phyloP scores from a whole-genome alignment of 2,329 filamentous ascomycete genomes.

The Pseudocercospora pini-densiflorae region DNA sequence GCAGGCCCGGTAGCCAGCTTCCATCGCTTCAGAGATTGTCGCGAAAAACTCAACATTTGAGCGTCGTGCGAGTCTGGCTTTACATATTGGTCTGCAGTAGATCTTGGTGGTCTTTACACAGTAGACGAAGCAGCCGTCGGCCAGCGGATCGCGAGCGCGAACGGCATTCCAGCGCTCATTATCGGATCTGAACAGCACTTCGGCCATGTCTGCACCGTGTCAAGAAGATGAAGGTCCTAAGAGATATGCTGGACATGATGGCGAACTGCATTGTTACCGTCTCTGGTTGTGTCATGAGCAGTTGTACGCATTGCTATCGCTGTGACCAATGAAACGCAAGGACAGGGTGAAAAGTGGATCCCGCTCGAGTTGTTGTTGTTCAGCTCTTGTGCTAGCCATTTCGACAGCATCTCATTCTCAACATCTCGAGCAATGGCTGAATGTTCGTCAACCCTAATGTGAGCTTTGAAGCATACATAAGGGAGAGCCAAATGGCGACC shows the following conservation, averaged over 20 bases:
- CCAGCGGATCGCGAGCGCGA: slow-evolving; percentile 18
- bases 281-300: not conserved
- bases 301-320: not conserved
- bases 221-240: not conserved
- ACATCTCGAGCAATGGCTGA: not conserved
- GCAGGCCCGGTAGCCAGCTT: slow-evolving; percentile 59
- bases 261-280: not conserved
- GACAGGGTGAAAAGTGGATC: not conserved
- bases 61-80: slow-evolving; percentile 62
- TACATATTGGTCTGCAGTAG: slow-evolving; percentile 66
- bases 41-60: slow-evolving; percentile 62
- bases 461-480: not conserved
- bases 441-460: not conserved
- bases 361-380: not conserved
- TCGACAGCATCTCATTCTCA: not conserved
- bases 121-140: slow-evolving; percentile 54
- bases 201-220: not conserved
- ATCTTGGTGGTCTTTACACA: slow-evolving; percentile 61
- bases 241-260: not conserved
- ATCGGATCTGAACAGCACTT: not conserved
- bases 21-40: slow-evolving; percentile 51
- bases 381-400: not conserved
- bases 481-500: not conserved
- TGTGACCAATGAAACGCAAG: slow-evolving; percentile 3
- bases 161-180: slow-evolving; percentile 23